Percentiles rank a stretch among this genome's conserved stretches.
Evolutionary conservation across 306 rosid species (phyloP).

Genomic region (Acacia crassicarpa): DNA sequence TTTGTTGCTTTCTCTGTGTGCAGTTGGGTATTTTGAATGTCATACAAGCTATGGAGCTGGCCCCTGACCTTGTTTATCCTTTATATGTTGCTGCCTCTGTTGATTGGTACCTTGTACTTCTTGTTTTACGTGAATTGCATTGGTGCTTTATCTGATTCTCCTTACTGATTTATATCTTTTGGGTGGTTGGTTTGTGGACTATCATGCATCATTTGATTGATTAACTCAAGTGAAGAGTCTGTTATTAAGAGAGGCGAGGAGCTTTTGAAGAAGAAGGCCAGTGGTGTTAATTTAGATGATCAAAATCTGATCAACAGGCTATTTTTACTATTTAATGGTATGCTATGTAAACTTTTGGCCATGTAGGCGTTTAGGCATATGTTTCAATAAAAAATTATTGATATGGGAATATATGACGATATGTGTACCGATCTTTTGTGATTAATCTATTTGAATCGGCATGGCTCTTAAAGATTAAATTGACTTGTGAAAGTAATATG

Average conservation of each 20-base stretch:
- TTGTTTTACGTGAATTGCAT: constrained; percentile 16
- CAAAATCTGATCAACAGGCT: constrained; percentile 68
- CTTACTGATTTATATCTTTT: constrained; percentile 23
- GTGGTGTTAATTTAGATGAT: constrained; percentile 80
- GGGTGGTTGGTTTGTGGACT: constrained; percentile 39
- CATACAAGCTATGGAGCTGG: constrained; percentile 75
- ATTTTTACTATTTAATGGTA: constrained; percentile 84
- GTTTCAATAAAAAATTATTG: constrained; percentile 6
- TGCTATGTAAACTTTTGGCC: constrained; percentile 26
- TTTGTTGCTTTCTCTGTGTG: constrained; percentile 34
- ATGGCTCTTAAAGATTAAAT: constrained; percentile 14
- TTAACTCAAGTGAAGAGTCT: constrained; percentile 82
- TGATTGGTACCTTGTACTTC: constrained; percentile 62
- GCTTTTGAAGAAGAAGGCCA: constrained; percentile 92
- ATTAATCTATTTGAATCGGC: constrained; percentile 12
- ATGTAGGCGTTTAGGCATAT: background rate
- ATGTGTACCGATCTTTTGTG: constrained; percentile 14
- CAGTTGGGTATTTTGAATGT: constrained; percentile 97
- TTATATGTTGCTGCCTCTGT: constrained; percentile 72
- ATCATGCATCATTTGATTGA: constrained; percentile 42
- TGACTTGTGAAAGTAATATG: background rate
- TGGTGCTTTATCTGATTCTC: constrained; percentile 21
- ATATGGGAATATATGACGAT: background rate
- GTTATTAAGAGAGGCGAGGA: constrained; percentile 93
- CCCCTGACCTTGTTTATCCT: constrained; percentile 86